phyloP scores from a whole-genome alignment of 257 asterid genomes.

The Solanum clarkiae region DNA sequence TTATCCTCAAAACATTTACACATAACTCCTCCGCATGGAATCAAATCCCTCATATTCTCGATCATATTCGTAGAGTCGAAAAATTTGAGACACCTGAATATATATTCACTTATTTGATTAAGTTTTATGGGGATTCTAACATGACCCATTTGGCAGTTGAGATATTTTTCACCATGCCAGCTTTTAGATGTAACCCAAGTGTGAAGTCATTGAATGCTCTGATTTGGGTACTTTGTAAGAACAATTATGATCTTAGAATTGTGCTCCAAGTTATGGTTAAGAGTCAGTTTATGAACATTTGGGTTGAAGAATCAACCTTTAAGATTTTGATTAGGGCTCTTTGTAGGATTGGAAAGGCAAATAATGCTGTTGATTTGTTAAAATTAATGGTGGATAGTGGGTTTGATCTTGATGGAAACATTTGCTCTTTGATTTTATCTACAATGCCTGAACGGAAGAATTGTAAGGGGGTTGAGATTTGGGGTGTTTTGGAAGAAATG shows the following conservation, averaged over 20 bases:
- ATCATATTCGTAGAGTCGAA: constrained; percentile 31
- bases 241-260: constrained; percentile 17
- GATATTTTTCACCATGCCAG: constrained; percentile 41
- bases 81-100: constrained; percentile 50
- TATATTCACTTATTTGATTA: constrained; percentile 41
- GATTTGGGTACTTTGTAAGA: constrained; percentile 40
- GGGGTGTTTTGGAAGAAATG: constrained; percentile 34
- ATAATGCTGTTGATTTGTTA: constrained; percentile 34
- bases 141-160: constrained; percentile 41
- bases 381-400: constrained; percentile 41
- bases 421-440: constrained; percentile 37
- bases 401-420: constrained; percentile 26
- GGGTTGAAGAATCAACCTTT: constrained; percentile 49
- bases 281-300: constrained; percentile 34
- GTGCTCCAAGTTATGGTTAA: constrained; percentile 38
- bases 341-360: constrained; percentile 35
- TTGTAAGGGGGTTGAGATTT: constrained; percentile 10
- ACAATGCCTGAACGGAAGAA: constrained; percentile 28
- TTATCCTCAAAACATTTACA: constrained; percentile 32
- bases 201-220: constrained; percentile 38
- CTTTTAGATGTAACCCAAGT: constrained; percentile 48
- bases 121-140: constrained; percentile 34
- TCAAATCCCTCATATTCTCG: constrained; percentile 33
- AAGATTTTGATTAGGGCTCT: constrained; percentile 51
- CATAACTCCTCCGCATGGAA: constrained; percentile 17